Evolutionary conservation across 2,329 filamentous ascomycete genomes (phyloP).

Genomic region (Arthrobotrys iridis): DNA sequence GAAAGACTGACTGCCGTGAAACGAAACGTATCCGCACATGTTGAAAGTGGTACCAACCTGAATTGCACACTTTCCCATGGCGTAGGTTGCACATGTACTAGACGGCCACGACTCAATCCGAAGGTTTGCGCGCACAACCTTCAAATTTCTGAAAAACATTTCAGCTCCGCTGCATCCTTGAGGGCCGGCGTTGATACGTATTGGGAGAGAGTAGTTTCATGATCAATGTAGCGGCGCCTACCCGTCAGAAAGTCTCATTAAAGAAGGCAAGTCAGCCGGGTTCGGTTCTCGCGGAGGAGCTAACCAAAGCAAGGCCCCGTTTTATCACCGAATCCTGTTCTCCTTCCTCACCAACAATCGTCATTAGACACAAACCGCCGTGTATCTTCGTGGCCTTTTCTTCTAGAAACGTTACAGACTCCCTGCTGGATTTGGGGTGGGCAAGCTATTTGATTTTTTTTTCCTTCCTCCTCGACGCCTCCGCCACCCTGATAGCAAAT

Average conservation of each 20-base stretch:
- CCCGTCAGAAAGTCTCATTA: slow-evolving; percentile 45
- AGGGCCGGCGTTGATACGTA: background rate
- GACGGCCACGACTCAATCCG: slow-evolving; percentile 8
- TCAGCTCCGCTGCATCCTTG: slow-evolving; percentile 4
- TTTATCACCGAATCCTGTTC: slow-evolving; percentile 28
- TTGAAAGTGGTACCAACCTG: background rate
- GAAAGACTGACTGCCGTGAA: slow-evolving; percentile 4
- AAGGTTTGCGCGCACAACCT: background rate
- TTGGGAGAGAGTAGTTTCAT: slow-evolving; percentile 4
- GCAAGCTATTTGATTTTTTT: slow-evolving; percentile 34
- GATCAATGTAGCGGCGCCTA: slow-evolving; percentile 45
- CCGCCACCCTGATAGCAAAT: slow-evolving; percentile 46
- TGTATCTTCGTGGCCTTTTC: slow-evolving; percentile 19
- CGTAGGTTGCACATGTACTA: background rate
- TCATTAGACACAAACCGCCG: slow-evolving; percentile 24
- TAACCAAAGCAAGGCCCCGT: slow-evolving; percentile 26
- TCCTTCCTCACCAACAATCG: slow-evolving; percentile 19
- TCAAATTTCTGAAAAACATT: background rate
- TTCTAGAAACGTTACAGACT: slow-evolving; percentile 35
- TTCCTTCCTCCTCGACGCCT: too few species aligned
- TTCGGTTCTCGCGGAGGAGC: slow-evolving; percentile 29
- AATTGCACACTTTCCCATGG: background rate
- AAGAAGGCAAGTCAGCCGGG: slow-evolving; percentile 32
- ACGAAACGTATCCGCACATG: slow-evolving; percentile 20
- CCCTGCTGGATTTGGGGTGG: slow-evolving; percentile 6